Evolutionary conservation across 2,329 filamentous ascomycete genomes (phyloP).

Genomic region (Fusarium duplospermum): DNA sequence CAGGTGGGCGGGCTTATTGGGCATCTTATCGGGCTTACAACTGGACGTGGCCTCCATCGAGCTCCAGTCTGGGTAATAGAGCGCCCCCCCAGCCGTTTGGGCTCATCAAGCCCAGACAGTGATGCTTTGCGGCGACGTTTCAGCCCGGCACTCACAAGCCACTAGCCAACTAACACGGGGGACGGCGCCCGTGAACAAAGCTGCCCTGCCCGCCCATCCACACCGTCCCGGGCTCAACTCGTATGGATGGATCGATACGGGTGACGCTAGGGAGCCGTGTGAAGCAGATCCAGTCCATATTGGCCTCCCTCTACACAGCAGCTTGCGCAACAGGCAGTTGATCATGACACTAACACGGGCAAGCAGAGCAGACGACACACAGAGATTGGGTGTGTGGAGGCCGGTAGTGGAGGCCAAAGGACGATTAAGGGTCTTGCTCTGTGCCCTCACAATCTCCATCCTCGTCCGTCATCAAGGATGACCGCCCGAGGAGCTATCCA

Average conservation of each 20-base stretch:
- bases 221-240: not conserved
- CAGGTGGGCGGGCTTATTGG: not conserved
- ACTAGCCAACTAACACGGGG: slow-evolving; percentile 12
- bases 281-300: slow-evolving; percentile 20
- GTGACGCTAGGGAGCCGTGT: slow-evolving; percentile 23
- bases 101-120: slow-evolving; percentile 8
- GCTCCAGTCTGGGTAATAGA: not conserved
- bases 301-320: slow-evolving; percentile 20
- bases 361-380: slow-evolving; percentile 3
- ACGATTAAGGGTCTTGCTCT: slow-evolving; percentile 37
- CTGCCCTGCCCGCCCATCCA: not conserved
- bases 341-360: slow-evolving; percentile 34
- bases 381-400: slow-evolving; percentile 31
- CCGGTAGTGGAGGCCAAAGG: slow-evolving; percentile 36
- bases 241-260: slow-evolving; percentile 18
- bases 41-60: not conserved
- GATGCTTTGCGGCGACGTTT: slow-evolving; percentile 32
- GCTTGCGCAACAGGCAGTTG: slow-evolving; percentile 34
- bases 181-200: slow-evolving; percentile 16
- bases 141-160: slow-evolving; percentile 38
- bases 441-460: slow-evolving; percentile 35
- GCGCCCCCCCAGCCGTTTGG: not conserved
- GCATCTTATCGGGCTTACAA: not conserved
- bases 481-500: not conserved
- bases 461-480: slow-evolving; percentile 29